Conservation (phyloP, 1,284 basidiomycete species). For the Afroboletus lepidellus region DNA sequence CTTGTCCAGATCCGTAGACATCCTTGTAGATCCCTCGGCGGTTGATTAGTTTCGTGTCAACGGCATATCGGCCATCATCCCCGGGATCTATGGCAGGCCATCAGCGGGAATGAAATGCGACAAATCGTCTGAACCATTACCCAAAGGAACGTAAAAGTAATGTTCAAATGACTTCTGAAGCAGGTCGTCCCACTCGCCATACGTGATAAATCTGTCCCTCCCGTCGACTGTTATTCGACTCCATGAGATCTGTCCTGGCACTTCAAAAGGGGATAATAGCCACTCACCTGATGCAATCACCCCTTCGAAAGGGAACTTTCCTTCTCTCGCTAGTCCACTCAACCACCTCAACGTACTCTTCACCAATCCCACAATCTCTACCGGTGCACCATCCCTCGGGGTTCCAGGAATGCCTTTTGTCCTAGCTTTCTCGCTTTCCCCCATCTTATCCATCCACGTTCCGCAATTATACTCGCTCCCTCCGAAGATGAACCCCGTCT, state of each 20-base stretch:
- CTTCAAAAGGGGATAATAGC: neutral
- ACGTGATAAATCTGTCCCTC: slow-evolving; percentile 72
- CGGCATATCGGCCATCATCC: slow-evolving; percentile 71
- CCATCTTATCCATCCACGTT: slow-evolving; percentile 99
- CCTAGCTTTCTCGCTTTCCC: slow-evolving; percentile 85
- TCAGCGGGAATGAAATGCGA: slow-evolving; percentile 3
- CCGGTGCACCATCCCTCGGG: slow-evolving; percentile 91
- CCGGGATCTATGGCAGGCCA: slow-evolving; percentile 49
- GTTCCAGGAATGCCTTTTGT: slow-evolving; percentile 95
- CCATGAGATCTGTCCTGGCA: slow-evolving; percentile 3
- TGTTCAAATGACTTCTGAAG: slow-evolving; percentile 88
- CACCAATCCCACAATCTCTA: slow-evolving; percentile 92
- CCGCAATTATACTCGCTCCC: slow-evolving; percentile 86
- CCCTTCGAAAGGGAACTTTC: slow-evolving; percentile 88
- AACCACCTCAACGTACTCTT: slow-evolving; percentile 95
- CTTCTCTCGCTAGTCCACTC: slow-evolving; percentile 59
- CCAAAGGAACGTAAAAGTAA: slow-evolving; percentile 85
- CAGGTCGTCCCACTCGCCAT: slow-evolving; percentile 86
- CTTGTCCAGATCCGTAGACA: slow-evolving; percentile 84
- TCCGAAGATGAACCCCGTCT: slow-evolving; percentile 86
- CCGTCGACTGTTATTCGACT: slow-evolving; percentile 61
- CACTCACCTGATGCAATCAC: slow-evolving; percentile 78
- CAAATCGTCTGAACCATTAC: slow-evolving; percentile 40
- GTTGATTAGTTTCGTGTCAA: slow-evolving; percentile 76
- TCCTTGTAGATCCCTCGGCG: slow-evolving; percentile 98